Evolutionary conservation across 352 stramenopile genomes (phyloP), one percentile per base, ranked within the genome.

Genomic region (Aphanomyces cochlioides): DNA sequence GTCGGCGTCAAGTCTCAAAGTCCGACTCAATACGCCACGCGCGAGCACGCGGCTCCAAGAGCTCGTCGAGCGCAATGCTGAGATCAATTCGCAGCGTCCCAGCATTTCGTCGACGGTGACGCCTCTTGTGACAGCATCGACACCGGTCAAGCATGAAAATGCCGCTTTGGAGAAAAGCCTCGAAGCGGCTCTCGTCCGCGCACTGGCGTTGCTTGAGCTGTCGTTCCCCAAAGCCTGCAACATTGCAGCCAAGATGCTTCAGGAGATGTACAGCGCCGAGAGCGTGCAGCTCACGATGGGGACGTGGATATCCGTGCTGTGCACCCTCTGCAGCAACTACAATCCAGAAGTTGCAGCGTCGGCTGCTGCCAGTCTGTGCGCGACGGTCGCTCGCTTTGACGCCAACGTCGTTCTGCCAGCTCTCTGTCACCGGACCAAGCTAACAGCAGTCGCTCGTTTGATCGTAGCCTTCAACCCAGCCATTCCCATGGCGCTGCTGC

Each of bases 311-410:
- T 45, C 28, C 43, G 59, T 67, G 8, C 17, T 67, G 39, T 67
- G 39, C 19, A 67, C 39, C 21, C 59, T 67, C n/a, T 67, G 59
- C 41, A n/a, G n/a, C 41, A 48, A 67, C 59, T 54, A 67, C 59
- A 53, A 50, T 10, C 13, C 19, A 5, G 59, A 67, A 7, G 41
- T 67, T 0, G 59, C 41, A 3, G 59, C 59, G 39, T 6, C 15
- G 3, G 59, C 59, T 10, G 59, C 59, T 5, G 43, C 43, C 19
- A 57, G 41, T 2, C 59, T 67, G n/a, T 48, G 59, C 19, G 41
- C 43, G 6, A 56, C 59, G 41, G 19, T 56, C 0, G n/a, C 56
- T 5, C 59, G 37, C 7, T 50, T 56, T 45, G 15, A 17, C 39
- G n/a, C 37, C 41, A 37, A 28, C 10, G 39, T 40, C 15, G 15